A percentile compares a stretch with the other conserved stretches of the same genome.
Evolutionary conservation across 1,284 basidiomycete genomes (phyloP).

Genomic region (Ceratobasidium sp.): DNA sequence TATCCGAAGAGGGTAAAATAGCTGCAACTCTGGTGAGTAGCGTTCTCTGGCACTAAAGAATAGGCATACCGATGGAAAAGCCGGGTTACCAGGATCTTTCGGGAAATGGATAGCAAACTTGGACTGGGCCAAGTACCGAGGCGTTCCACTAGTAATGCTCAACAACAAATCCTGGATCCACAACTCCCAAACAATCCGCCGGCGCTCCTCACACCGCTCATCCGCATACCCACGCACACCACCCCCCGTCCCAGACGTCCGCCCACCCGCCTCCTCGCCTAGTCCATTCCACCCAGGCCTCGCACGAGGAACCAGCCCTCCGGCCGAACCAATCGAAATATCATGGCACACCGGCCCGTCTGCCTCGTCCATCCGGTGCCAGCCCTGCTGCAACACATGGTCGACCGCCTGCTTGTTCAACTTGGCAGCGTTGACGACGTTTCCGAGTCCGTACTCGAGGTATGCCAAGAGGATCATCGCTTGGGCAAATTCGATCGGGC

Average conservation of each 20-base stretch:
- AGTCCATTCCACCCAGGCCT: slow-evolving; percentile 17
- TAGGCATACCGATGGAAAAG: slow-evolving; percentile 34
- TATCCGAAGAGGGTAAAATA: slow-evolving; percentile 45
- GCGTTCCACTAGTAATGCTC: slow-evolving; percentile 41
- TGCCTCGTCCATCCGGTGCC: slow-evolving; percentile 40
- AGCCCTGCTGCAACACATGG: slow-evolving; percentile 30
- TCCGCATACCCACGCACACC: background rate
- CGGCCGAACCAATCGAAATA: slow-evolving; percentile 24
- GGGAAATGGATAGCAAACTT: slow-evolving; percentile 34
- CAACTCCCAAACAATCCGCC: slow-evolving; percentile 44
- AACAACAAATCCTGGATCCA: slow-evolving; percentile 44
- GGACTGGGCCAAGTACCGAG: slow-evolving; percentile 24
- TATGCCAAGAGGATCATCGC: slow-evolving; percentile 43
- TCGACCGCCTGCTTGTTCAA: slow-evolving; percentile 33
- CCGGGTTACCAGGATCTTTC: slow-evolving; percentile 23
- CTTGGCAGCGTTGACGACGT: slow-evolving; percentile 35
- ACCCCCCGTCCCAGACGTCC: background rate
- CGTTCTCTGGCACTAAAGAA: background rate
- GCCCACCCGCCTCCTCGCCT: background rate
- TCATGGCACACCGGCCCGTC: slow-evolving; percentile 30
- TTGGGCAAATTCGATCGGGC: slow-evolving; percentile 42
- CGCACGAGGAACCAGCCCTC: slow-evolving; percentile 15
- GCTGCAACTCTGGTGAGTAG: background rate
- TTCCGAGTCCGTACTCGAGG: slow-evolving; percentile 45
- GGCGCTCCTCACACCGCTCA: slow-evolving; percentile 35